Conservation (phyloP, 306 rosid species). For the Glycine latifolia region DNA sequence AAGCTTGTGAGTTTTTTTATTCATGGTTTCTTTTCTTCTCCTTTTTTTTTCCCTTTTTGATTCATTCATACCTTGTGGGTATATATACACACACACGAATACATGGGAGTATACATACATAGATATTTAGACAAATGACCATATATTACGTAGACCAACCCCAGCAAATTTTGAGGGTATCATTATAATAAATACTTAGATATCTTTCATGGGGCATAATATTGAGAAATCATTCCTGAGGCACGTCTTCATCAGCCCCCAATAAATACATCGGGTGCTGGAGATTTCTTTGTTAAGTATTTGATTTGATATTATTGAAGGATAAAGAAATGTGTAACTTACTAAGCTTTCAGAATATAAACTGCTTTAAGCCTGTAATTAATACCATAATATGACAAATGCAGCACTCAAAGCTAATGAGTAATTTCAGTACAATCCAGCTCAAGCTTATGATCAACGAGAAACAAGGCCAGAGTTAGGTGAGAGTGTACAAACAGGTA, state of each 20-base stretch:
- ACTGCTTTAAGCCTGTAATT: conserved; percentile 13
- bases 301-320: conserved; percentile 16
- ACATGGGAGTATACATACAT: too few species aligned
- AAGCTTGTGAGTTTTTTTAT: background rate
- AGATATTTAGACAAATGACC: too few species aligned
- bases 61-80: background rate
- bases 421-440: conserved; percentile 6
- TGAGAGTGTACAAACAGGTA: background rate
- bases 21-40: too few species aligned
- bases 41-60: too few species aligned
- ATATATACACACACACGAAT: too few species aligned
- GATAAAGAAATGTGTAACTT: too few species aligned
- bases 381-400: conserved; percentile 5
- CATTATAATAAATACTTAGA: conserved; percentile 1
- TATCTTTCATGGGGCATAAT: background rate
- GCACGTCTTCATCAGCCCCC: conserved; percentile 30
- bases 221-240: conserved; percentile 21
- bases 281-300: background rate
- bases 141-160: too few species aligned
- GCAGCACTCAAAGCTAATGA: conserved; percentile 2
- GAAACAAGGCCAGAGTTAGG: conserved; percentile 27
- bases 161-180: background rate
- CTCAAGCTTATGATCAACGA: conserved; percentile 33
- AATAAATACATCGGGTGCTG: conserved; percentile 26
- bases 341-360: background rate